Base-by-base conservation (phyloP, 1,284 basidiomycete genomes). In the Austroboletus sp. region DNA sequence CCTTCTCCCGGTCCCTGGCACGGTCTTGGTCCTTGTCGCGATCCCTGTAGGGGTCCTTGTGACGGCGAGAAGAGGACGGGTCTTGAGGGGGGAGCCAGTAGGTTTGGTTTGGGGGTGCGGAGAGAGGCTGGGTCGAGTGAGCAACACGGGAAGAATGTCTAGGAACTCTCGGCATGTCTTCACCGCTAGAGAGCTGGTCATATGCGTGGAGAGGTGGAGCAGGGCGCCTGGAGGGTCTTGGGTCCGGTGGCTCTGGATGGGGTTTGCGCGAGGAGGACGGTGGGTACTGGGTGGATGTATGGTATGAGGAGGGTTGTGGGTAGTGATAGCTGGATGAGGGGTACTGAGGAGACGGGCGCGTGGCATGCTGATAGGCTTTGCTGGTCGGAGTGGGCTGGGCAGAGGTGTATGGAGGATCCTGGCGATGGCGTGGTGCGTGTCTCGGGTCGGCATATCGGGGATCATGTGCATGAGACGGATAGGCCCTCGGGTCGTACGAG, bases 291-390 rank as follows among this genome's bases (percentile, higher is more conserved):
- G 61, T 52, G 4, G 59, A 30, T 19, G 52, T 44, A 10, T 61
- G 60, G 51, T 58, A 44, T 17, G 60, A 50, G 6, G 61, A 47
- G 51, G 60, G 43, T 40, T 58, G 60, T 32, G 60, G 60, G 63
- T 65, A 46, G 4, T 54, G 58, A 57, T 64, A 42, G 19, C 25
- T 40, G 15, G 48, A 51, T 30, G 65, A 37, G 19, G 60, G 3
- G 26, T 59, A 38, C 49, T 67, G 65, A 19, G 58, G 53, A 36
- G 63, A 39, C 15, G 58, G 40, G 27, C 62, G 53, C 3, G 54
- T 50, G 40, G 61, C 53, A 48, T 65, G 59, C 15, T 62, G 62
- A 61, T 53, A 52, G 49, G 64, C 42, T 60, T 51, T 67, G 41
- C 52, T 57, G 4, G 62, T 44, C 5, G 60, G n/a, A 26, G 62